Percentiles rank a stretch among this genome's conserved stretches.
phyloP scores from a whole-genome alignment of 352 stramenopile genomes.

The Thalassiosira hispida region DNA sequence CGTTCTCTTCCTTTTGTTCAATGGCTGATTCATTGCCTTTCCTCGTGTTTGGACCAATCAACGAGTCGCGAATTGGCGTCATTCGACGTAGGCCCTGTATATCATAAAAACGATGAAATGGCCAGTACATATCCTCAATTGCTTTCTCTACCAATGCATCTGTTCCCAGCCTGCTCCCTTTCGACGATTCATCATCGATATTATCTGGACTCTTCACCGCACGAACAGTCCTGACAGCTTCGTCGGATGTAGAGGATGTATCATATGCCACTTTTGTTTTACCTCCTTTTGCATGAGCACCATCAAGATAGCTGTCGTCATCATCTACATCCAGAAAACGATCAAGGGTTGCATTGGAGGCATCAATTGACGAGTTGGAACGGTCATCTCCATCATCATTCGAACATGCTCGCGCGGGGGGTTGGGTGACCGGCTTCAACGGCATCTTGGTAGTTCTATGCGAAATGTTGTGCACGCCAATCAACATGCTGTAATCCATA shows the following conservation, averaged over 20 bases:
- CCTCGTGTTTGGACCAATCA: constrained; percentile 21
- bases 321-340: constrained; percentile 70
- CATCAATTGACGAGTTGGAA: constrained; percentile 42
- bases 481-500: constrained; percentile 96
- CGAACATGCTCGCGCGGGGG: constrained; percentile 86
- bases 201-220: constrained; percentile 12
- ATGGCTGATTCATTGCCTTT: neutral
- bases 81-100: constrained; percentile 73
- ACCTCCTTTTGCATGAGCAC: constrained; percentile 28
- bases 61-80: constrained; percentile 45
- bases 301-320: constrained; percentile 78
- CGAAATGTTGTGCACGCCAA: constrained; percentile 90
- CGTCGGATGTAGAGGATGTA: constrained; percentile 13
- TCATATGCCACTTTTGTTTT: constrained; percentile 24
- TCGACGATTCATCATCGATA: constrained; percentile 1
- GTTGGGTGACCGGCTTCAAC: constrained; percentile 41
- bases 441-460: constrained; percentile 14
- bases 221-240: constrained; percentile 12
- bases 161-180: constrained; percentile 20
- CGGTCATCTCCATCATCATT: constrained; percentile 52
- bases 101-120: constrained; percentile 79
- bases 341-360: constrained; percentile 36
- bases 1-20: constrained; percentile 1
- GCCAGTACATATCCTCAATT: constrained; percentile 83
- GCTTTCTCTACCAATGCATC: constrained; percentile 67